Percentiles rank a stretch among this genome's conserved stretches.
Conservation (phyloP, 768 basidiomycete genomes). For the Auricularia auricula-judae region DNA sequence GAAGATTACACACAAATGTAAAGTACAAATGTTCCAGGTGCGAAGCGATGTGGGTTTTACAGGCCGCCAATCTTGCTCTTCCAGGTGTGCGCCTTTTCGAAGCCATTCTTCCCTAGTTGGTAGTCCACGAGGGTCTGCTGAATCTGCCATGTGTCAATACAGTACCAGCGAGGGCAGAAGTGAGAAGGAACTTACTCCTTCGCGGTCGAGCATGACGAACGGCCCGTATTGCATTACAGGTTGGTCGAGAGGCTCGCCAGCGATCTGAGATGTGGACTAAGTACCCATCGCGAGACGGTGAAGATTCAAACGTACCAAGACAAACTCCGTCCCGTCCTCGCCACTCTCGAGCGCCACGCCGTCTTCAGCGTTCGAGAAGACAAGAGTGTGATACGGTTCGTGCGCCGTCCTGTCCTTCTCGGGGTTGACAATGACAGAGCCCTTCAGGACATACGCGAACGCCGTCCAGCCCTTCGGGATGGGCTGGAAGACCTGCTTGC, state of each 20-base stretch:
- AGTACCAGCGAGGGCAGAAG: conserved; percentile 6
- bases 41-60: too few species aligned
- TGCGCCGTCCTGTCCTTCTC: conserved; percentile 29
- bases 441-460: conserved; percentile 73
- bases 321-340: conserved; percentile 57
- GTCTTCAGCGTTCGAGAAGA: conserved; percentile 57
- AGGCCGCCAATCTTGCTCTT: conserved; percentile 59
- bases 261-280: conserved; percentile 34
- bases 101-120: conserved; percentile 70
- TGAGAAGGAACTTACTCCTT: conserved; percentile 28
- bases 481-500: conserved; percentile 61
- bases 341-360: conserved; percentile 57
- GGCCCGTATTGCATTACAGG: conserved; percentile 80
- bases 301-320: conserved; percentile 38
- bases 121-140: conserved; percentile 15
- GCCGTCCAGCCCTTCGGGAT: conserved; percentile 84
- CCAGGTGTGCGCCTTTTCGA: conserved; percentile 85
- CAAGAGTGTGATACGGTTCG: conserved; percentile 65
- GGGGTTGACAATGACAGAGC: conserved; percentile 48
- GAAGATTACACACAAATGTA: too few species aligned
- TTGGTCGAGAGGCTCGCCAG: conserved; percentile 85
- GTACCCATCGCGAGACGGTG: conserved; percentile 1
- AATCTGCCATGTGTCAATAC: conserved; percentile 22
- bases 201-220: conserved; percentile 73
- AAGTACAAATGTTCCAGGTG: too few species aligned